Percentiles rank a stretch among this genome's conserved stretches.
phyloP scores from a whole-genome alignment of 108 stramenopile genomes.

The Seminavis robusta region DNA sequence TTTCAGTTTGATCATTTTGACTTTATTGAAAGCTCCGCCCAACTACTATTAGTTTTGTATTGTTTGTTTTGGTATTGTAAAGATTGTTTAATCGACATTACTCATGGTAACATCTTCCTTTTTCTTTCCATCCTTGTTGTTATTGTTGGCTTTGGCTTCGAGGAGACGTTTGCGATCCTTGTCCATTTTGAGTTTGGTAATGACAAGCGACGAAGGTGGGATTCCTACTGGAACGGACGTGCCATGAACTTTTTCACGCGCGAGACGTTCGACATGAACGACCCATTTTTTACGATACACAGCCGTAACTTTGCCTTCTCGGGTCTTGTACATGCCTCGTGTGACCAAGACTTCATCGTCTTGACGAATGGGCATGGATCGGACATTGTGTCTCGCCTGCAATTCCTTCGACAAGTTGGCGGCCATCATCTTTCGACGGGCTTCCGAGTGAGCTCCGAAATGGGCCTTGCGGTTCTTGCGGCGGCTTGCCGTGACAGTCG shows the following conservation, averaged over 20 bases:
- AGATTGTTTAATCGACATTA: conserved; percentile 88
- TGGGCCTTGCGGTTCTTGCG: conserved; percentile 99
- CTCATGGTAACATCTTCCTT: conserved; percentile 90
- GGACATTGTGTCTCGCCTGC: conserved; percentile 95
- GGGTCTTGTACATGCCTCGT: conserved; percentile 93
- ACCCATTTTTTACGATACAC: conserved; percentile 98
- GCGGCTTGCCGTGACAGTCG: conserved; percentile 87
- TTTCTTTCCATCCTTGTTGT: conserved; percentile 37
- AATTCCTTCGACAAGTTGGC: conserved; percentile 98
- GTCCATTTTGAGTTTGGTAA: conserved; percentile 99
- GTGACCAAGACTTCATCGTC: conserved; percentile 98
- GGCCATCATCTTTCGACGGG: conserved; percentile 93
- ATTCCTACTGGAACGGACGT: conserved; percentile 91
- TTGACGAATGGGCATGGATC: conserved; percentile 98
- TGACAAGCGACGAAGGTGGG: conserved; percentile 91
- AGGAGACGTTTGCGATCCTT: conserved; percentile 97
- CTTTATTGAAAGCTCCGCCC: not conserved
- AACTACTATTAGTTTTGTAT: not conserved
- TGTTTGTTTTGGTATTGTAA: not conserved
- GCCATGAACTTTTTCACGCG: conserved; percentile 97
- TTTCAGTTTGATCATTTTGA: not conserved
- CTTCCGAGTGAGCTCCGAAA: conserved; percentile 92
- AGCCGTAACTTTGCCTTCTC: conserved; percentile 97
- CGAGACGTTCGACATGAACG: conserved; percentile 96
- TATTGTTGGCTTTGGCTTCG: conserved; percentile 91